Conservation (phyloP, 495 filamentous ascomycete species). For the Parathielavia hyrcaniae region DNA sequence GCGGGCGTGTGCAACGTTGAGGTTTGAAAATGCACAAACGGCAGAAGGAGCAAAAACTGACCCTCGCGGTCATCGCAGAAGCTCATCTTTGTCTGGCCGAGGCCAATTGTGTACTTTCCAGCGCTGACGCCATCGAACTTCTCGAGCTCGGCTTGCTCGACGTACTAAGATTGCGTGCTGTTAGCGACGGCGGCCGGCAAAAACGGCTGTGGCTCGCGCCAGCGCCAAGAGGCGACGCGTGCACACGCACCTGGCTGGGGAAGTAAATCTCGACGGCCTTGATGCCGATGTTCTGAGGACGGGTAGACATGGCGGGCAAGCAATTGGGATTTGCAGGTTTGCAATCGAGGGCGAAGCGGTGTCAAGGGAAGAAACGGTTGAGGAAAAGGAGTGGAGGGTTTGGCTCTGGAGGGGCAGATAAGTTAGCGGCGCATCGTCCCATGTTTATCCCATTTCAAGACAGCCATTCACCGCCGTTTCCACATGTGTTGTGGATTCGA, state of each 20-base stretch:
- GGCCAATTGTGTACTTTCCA: conserved; percentile 98
- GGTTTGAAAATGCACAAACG: background rate
- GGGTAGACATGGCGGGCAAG: conserved; percentile 64
- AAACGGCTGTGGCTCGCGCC: background rate
- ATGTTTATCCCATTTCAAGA: conserved; percentile 15
- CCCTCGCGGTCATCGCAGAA: conserved; percentile 99
- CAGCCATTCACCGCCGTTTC: conserved; percentile 26
- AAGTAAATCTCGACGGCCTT: conserved; percentile 99
- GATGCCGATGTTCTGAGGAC: conserved; percentile 95
- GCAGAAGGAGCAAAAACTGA: conserved; percentile 40
- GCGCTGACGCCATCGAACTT: conserved; percentile 93
- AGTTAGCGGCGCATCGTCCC: conserved; percentile 20
- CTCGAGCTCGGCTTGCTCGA: conserved; percentile 91
- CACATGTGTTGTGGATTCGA: conserved; percentile 9
- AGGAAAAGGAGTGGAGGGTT: conserved; percentile 13
- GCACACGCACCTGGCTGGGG: conserved; percentile 73
- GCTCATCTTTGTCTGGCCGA: conserved; percentile 99
- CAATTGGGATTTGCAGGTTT: conserved; percentile 25
- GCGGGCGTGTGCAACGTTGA: background rate
- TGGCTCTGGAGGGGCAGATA: conserved; percentile 23
- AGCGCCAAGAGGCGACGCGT: background rate
- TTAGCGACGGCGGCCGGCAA: conserved; percentile 30
- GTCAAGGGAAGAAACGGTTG: conserved; percentile 15
- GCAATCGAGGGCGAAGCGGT: conserved; percentile 20
- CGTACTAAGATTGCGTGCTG: conserved; percentile 59